These are phyloP conservation scores for Gnaphalium uliginosum DNA, from an alignment of 129 eudicot genomes.

Conservation along the genomic window DNA sequence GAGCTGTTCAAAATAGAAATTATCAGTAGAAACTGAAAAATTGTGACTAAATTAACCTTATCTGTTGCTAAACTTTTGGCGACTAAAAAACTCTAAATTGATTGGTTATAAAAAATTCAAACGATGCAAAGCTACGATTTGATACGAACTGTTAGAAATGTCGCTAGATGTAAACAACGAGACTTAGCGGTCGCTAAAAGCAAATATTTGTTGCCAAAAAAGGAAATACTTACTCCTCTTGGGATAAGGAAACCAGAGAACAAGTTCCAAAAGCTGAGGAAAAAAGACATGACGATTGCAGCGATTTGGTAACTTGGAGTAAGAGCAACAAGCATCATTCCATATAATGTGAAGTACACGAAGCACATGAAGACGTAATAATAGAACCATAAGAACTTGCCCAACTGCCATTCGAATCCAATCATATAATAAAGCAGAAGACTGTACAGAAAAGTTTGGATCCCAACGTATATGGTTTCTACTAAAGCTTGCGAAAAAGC, in stretches of 20 bases:
- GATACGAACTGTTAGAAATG: too few relatives aligned
- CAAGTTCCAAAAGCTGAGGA: conserved; percentile 85
- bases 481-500: conserved; percentile 80
- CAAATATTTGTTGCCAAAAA: background rate
- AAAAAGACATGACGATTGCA: conserved; percentile 79
- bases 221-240: conserved; percentile 44
- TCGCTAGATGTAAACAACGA: too few relatives aligned
- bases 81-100: too few relatives aligned
- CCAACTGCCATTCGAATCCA: conserved; percentile 67
- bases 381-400: conserved; percentile 74
- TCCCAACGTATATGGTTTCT: conserved; percentile 58
- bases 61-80: too few relatives aligned
- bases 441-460: conserved; percentile 61
- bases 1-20: too few relatives aligned
- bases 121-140: too few relatives aligned
- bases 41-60: too few relatives aligned
- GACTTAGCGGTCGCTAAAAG: background rate
- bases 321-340: conserved; percentile 91
- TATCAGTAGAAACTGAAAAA: too few relatives aligned
- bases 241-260: conserved; percentile 86
- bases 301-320: conserved; percentile 81
- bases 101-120: too few relatives aligned
- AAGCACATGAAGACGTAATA: conserved; percentile 80
- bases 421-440: conserved; percentile 76
- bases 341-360: conserved; percentile 78